Percentiles rank a stretch among this genome's conserved stretches.
Conservation (phyloP, 2,329 filamentous ascomycete species). For the Arthrobotrys megalospora region DNA sequence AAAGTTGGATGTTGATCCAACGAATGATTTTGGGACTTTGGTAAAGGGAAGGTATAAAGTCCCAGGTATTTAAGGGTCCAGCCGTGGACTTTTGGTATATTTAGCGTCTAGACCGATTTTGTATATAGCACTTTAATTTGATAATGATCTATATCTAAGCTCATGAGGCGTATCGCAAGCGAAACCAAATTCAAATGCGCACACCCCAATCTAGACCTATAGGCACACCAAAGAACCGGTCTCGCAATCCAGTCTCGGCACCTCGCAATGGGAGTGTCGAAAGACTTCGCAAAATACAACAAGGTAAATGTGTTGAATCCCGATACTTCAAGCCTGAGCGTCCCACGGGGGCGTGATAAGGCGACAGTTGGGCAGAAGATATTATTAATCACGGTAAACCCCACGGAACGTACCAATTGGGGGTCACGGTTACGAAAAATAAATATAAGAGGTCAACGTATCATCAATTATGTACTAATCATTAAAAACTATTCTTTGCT, state of each 20-base stretch:
- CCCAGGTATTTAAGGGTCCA: not conserved
- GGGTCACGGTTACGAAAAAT: not conserved
- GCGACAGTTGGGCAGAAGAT: slow-evolving; percentile 4
- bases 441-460: not conserved
- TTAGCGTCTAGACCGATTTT: not conserved
- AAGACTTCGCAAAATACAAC: too few relatives aligned
- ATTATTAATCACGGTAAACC: slow-evolving; percentile 3
- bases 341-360: not conserved
- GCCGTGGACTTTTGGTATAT: not conserved
- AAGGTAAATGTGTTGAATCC: too few relatives aligned
- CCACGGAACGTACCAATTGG: not conserved
- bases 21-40: slow-evolving; percentile 52
- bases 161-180: too few relatives aligned
- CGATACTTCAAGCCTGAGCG: not conserved
- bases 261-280: too few relatives aligned
- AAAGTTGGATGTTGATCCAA: slow-evolving; percentile 45
- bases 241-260: too few relatives aligned
- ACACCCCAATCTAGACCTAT: too few relatives aligned
- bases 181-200: too few relatives aligned
- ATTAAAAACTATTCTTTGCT: slow-evolving; percentile 19
- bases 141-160: too few relatives aligned
- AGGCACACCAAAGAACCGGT: too few relatives aligned
- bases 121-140: not conserved
- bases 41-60: slow-evolving; percentile 51
- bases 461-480: slow-evolving; percentile 21